A percentile compares a stretch with the other conserved stretches of the same genome.
Conservation (phyloP, 352 stramenopile species). For the Phytophthora crassamura region DNA sequence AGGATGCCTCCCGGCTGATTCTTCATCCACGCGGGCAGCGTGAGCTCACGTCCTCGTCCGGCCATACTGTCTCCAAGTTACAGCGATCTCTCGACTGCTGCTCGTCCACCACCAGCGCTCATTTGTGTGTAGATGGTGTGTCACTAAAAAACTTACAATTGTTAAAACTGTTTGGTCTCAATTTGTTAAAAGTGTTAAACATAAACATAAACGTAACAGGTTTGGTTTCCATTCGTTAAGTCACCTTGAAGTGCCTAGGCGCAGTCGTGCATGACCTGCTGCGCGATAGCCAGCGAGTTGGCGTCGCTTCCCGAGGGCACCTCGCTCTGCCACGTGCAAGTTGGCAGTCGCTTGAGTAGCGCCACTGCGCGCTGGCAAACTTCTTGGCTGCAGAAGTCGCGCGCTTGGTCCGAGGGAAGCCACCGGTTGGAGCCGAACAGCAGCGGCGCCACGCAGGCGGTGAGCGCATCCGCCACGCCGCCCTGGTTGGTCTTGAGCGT, state of each 20-base stretch:
- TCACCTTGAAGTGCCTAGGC: conserved; percentile 20
- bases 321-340: conserved; percentile 50
- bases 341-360: conserved; percentile 38
- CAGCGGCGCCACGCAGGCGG: conserved; percentile 37
- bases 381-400: conserved; percentile 51
- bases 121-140: neutral
- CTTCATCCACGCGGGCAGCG: conserved; percentile 90
- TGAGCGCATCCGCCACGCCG: conserved; percentile 22
- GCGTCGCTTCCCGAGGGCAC: conserved; percentile 40
- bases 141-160: no score
- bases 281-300: conserved; percentile 44
- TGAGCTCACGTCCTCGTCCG: conserved; percentile 84
- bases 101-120: conserved; percentile 28
- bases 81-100: conserved; percentile 21
- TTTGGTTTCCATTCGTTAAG: no score
- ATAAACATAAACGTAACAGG: no score
- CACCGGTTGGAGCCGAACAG: conserved; percentile 50
- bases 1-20: conserved; percentile 53
- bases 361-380: conserved; percentile 36
- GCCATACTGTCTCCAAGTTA: conserved; percentile 50
- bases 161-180: no score
- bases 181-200: no score
- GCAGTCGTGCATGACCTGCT: conserved; percentile 60
- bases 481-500: conserved; percentile 24
- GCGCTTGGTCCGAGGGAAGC: conserved; percentile 26